These are phyloP conservation scores for Saccharomyces eubayanus DNA, from an alignment of 805 yeast genomes.

Conservation along the genomic window DNA sequence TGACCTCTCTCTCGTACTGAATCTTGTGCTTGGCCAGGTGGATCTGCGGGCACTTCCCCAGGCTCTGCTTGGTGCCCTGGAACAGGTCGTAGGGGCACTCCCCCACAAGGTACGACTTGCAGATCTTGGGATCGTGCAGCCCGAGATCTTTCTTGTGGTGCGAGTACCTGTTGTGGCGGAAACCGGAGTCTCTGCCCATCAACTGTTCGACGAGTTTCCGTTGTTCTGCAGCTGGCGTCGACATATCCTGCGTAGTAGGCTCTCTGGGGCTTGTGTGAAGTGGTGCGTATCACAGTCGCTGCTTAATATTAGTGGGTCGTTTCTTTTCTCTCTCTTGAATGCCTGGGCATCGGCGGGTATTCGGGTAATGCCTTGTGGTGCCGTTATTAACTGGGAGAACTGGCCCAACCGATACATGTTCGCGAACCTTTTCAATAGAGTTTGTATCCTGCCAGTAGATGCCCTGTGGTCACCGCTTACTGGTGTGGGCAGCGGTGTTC, in stretches of 20 bases:
- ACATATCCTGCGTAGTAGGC: slow-evolving; percentile 10
- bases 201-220: slow-evolving; percentile 67
- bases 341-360: neutral
- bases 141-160: slow-evolving; percentile 18
- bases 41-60: slow-evolving; percentile 69
- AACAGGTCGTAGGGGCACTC: slow-evolving; percentile 81
- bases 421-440: neutral
- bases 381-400: neutral
- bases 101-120: slow-evolving; percentile 78
- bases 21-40: slow-evolving; percentile 69
- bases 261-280: neutral
- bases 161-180: slow-evolving; percentile 10
- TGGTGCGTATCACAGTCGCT: neutral
- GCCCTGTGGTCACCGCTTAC: neutral
- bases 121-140: slow-evolving; percentile 51
- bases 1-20: slow-evolving; percentile 48
- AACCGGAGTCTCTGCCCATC: slow-evolving; percentile 38
- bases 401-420: neutral
- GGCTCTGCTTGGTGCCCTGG: slow-evolving; percentile 69
- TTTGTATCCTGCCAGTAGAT: neutral
- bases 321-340: neutral
- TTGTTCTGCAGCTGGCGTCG: slow-evolving; percentile 62
- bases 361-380: neutral
- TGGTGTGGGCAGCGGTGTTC: neutral
- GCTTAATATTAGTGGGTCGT: neutral